Evolutionary conservation across 106 monocot species (phyloP).

Genomic region (Narthecium ossifragum): DNA sequence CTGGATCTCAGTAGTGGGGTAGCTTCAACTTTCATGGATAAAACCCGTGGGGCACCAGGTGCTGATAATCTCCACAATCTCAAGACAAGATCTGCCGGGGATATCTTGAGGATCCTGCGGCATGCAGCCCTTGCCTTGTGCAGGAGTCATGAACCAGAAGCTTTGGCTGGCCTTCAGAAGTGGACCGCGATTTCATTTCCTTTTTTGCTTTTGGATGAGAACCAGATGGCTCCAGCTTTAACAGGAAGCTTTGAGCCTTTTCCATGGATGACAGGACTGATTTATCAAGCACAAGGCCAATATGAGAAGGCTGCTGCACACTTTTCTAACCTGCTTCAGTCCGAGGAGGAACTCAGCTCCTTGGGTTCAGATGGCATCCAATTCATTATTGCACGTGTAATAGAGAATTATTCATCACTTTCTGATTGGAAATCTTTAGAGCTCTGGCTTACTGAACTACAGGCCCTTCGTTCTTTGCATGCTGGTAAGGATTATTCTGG

Average conservation of each 20-base stretch:
- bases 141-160: conserved; percentile 64
- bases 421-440: conserved; percentile 97
- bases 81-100: conserved; percentile 39
- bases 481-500: conserved; percentile 92
- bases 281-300: conserved; percentile 82
- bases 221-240: conserved; percentile 8
- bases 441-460: conserved; percentile 81
- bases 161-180: conserved; percentile 84
- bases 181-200: conserved; percentile 57
- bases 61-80: conserved; percentile 34
- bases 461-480: conserved; percentile 70
- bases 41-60: conserved; percentile 17
- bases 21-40: conserved; percentile 51
- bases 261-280: conserved; percentile 91
- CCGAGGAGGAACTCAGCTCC: conserved; percentile 60
- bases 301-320: conserved; percentile 99
- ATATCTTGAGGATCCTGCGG: conserved; percentile 68
- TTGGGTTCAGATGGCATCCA: conserved; percentile 92
- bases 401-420: conserved; percentile 77
- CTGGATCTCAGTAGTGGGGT: conserved; percentile 53
- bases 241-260: conserved; percentile 30
- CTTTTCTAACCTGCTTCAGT: conserved; percentile 88
- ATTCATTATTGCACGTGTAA: conserved; percentile 75
- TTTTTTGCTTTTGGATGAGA: conserved; percentile 41
- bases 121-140: conserved; percentile 77